A percentile compares a stretch with the other conserved stretches of the same genome.
These are phyloP conservation scores for Nitzschia inconspicua DNA, from an alignment of 108 stramenopile species.

Conservation along the genomic window DNA sequence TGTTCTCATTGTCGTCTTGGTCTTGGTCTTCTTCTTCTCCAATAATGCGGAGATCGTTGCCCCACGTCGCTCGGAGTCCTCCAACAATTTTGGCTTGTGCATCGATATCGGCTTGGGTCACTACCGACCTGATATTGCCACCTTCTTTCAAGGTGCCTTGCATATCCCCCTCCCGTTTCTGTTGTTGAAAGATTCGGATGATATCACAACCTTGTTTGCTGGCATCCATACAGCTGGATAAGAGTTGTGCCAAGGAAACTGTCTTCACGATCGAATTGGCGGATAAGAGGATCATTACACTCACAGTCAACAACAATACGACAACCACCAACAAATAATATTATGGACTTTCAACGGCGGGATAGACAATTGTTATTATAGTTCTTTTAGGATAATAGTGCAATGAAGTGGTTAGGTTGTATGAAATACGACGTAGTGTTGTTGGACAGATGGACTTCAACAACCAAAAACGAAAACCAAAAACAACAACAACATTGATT, in stretches of 20 bases:
- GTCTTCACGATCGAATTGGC: slow-evolving; percentile 22
- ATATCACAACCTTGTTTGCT: slow-evolving; percentile 60
- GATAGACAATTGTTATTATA: no score
- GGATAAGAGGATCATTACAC: no score
- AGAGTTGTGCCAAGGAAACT: slow-evolving; percentile 46
- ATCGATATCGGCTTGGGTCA: slow-evolving; percentile 52
- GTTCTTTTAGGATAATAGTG: no score
- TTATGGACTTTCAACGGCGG: no score
- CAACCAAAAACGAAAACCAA: no score
- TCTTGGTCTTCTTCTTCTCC: slow-evolving; percentile 50
- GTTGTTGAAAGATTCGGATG: slow-evolving; percentile 39
- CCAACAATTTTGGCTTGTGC: slow-evolving; percentile 48
- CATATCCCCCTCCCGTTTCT: background rate
- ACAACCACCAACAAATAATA: no score
- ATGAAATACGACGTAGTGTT: no score
- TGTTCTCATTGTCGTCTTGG: background rate
- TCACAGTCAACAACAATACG: no score
- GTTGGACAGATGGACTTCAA: no score
- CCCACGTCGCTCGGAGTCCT: slow-evolving; percentile 29
- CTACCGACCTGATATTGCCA: slow-evolving; percentile 44
- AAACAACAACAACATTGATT: no score
- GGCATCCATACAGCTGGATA: slow-evolving; percentile 69
- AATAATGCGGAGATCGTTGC: slow-evolving; percentile 32
- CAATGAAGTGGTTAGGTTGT: no score
- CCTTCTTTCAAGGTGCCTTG: slow-evolving; percentile 40